phyloP scores from a whole-genome alignment of 2,329 filamentous ascomycete genomes.

The Mariannaea sp. region DNA sequence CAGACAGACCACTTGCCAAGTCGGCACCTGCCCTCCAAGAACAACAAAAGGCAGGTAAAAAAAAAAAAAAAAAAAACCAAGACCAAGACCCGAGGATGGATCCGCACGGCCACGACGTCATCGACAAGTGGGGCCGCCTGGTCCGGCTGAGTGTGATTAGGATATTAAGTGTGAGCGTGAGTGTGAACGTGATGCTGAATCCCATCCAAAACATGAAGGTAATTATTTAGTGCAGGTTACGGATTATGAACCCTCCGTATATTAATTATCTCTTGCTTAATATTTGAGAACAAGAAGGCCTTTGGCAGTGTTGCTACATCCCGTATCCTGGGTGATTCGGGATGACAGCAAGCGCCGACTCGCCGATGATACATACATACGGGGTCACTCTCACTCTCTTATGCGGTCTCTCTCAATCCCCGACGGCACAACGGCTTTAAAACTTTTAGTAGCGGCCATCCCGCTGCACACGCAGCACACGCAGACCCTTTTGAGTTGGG shows the following conservation, averaged over 20 bases:
- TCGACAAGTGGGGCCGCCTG: slow-evolving; percentile 8
- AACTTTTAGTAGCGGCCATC: neutral
- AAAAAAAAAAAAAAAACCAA: too few species aligned
- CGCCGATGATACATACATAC: neutral
- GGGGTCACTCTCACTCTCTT: neutral
- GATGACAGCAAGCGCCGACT: neutral
- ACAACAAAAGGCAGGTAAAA: too few species aligned
- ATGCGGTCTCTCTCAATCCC: neutral
- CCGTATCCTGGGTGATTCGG: too few species aligned
- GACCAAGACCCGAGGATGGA: neutral
- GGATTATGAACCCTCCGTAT: too few species aligned
- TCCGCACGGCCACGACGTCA: slow-evolving; percentile 9
- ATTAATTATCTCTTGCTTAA: too few species aligned
- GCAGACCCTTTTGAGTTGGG: neutral
- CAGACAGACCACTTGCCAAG: too few species aligned
- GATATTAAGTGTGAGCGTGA: too few species aligned
- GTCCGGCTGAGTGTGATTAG: neutral
- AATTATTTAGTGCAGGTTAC: too few species aligned
- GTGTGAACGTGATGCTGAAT: too few species aligned
- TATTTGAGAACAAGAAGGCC: too few species aligned
- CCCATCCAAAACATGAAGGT: too few species aligned
- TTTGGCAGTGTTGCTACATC: too few species aligned
- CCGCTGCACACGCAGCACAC: neutral
- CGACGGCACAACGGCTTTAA: neutral
- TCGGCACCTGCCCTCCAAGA: slow-evolving; percentile 8